A percentile compares a stretch with the other conserved stretches of the same genome.
Evolutionary conservation across 2,329 filamentous ascomycete species (phyloP).

Genomic region (Madurella mycetomatis): DNA sequence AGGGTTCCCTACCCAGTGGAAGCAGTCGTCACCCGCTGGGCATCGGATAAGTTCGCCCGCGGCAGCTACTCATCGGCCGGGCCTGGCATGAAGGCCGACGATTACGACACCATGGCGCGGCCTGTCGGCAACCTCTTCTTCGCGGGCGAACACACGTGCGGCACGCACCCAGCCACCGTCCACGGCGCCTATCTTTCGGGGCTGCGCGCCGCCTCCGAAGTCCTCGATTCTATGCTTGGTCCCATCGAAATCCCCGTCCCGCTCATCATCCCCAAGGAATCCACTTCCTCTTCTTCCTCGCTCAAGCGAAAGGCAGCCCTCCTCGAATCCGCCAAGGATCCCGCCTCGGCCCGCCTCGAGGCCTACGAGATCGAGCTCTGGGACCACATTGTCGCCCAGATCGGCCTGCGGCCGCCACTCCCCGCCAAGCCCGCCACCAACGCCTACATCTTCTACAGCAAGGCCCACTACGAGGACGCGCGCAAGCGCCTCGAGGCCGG

Average conservation of each 20-base stretch:
- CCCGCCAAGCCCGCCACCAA: constrained; percentile 74
- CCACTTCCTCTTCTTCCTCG: constrained; percentile 31
- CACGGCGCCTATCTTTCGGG: constrained; percentile 95
- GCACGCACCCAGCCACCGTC: constrained; percentile 92
- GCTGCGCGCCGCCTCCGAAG: constrained; percentile 79
- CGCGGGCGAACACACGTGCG: constrained; percentile 93
- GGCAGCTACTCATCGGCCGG: constrained; percentile 96
- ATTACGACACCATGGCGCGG: constrained; percentile 89
- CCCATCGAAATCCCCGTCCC: constrained; percentile 73
- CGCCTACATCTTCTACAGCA: constrained; percentile 86
- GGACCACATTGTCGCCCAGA: constrained; percentile 47
- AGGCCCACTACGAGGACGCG: constrained; percentile 64
- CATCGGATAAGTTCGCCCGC: constrained; percentile 80
- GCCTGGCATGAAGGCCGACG: constrained; percentile 72
- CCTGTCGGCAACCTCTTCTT: constrained; percentile 86
- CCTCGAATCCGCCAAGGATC: constrained; percentile 33
- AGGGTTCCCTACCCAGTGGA: constrained; percentile 75
- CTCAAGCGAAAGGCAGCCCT: constrained; percentile 50
- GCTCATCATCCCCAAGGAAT: constrained; percentile 64
- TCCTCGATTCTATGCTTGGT: constrained; percentile 75
- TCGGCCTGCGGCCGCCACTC: constrained; percentile 71
- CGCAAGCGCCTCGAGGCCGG: constrained; percentile 59
- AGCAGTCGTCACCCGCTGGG: constrained; percentile 88
- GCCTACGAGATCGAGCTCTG: constrained; percentile 53
- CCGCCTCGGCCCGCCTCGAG: constrained; percentile 49